Conservation (phyloP, 352 stramenopile genomes). For the Thalassiosira livingstoniorum region DNA sequence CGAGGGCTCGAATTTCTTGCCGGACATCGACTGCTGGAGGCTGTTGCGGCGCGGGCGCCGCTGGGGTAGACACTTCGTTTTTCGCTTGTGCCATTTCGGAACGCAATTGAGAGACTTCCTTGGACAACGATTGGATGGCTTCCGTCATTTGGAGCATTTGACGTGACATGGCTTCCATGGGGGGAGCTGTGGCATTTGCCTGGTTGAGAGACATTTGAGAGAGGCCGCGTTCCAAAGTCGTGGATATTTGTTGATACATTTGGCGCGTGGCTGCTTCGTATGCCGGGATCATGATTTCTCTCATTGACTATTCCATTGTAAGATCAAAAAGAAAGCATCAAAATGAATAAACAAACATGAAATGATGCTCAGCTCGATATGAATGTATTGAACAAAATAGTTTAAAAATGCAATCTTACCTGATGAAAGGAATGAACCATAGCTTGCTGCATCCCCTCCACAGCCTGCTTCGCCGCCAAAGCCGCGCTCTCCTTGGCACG, state of each 20-base stretch:
- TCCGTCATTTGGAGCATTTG: constrained; percentile 61
- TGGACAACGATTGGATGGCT: constrained; percentile 46
- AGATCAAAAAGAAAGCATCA: not conserved
- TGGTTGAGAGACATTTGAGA: constrained; percentile 46
- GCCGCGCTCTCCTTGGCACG: constrained; percentile 44
- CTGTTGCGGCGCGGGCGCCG: not conserved
- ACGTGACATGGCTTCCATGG: constrained; percentile 65
- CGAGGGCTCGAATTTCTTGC: constrained; percentile 68
- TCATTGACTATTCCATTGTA: constrained; percentile 63
- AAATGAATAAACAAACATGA: constrained; percentile 2
- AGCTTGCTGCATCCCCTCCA: constrained; percentile 33
- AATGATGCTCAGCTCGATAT: no score
- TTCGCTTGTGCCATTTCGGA: not conserved
- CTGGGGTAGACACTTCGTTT: not conserved
- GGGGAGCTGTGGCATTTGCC: constrained; percentile 29
- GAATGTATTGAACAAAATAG: constrained; percentile 2
- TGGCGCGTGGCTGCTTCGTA: constrained; percentile 74
- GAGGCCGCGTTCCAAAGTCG: constrained; percentile 52
- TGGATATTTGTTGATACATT: constrained; percentile 76
- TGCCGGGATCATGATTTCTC: constrained; percentile 79
- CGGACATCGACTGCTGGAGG: constrained; percentile 40
- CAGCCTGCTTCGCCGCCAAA: constrained; percentile 41
- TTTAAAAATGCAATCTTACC: constrained; percentile 21
- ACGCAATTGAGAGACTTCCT: constrained; percentile 53
- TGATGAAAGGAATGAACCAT: constrained; percentile 55